These are phyloP conservation scores for Xylariaceae sp. DNA, from an alignment of 2,329 filamentous ascomycete species.

Conservation along the genomic window DNA sequence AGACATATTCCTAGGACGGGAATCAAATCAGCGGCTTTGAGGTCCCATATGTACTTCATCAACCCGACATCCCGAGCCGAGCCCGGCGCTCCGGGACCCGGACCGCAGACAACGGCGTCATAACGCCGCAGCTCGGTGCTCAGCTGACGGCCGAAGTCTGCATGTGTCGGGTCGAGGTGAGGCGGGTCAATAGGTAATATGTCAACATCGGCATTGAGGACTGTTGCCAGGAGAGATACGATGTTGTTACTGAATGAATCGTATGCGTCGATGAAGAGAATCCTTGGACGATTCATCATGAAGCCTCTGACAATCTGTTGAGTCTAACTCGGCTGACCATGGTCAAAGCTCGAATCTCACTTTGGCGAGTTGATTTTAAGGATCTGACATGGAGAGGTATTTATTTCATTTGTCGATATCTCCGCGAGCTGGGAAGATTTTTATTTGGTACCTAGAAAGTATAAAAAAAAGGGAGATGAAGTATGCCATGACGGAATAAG, in stretches of 20 bases:
- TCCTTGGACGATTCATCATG: slow-evolving; percentile 45
- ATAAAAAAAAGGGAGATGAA: background rate
- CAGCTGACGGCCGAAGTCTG: slow-evolving; percentile 48
- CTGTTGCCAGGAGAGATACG: slow-evolving; percentile 74
- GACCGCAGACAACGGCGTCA: slow-evolving; percentile 86
- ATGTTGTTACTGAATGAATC: slow-evolving; percentile 98
- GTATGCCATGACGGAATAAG: background rate
- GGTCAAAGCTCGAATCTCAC: slow-evolving; percentile 1
- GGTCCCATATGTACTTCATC: slow-evolving; percentile 74
- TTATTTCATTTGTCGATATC: slow-evolving; percentile 11
- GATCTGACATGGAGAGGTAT: slow-evolving; percentile 9
- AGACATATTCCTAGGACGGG: slow-evolving; percentile 89
- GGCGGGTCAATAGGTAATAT: slow-evolving; percentile 73
- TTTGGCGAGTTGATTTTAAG: background rate
- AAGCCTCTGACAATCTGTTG: slow-evolving; percentile 9
- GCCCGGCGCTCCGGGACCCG: slow-evolving; percentile 82
- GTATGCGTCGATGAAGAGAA: slow-evolving; percentile 93
- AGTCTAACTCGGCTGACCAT: slow-evolving; percentile 13
- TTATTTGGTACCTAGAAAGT: background rate
- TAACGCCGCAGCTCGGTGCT: slow-evolving; percentile 61
- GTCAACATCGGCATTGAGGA: slow-evolving; percentile 68
- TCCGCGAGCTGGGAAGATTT: slow-evolving; percentile 3
- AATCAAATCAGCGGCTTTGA: slow-evolving; percentile 60
- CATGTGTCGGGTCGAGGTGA: slow-evolving; percentile 47
- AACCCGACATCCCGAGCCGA: slow-evolving; percentile 77